Conservation (phyloP, 2,329 filamentous ascomycete species). For the Trichoderma sp. region DNA sequence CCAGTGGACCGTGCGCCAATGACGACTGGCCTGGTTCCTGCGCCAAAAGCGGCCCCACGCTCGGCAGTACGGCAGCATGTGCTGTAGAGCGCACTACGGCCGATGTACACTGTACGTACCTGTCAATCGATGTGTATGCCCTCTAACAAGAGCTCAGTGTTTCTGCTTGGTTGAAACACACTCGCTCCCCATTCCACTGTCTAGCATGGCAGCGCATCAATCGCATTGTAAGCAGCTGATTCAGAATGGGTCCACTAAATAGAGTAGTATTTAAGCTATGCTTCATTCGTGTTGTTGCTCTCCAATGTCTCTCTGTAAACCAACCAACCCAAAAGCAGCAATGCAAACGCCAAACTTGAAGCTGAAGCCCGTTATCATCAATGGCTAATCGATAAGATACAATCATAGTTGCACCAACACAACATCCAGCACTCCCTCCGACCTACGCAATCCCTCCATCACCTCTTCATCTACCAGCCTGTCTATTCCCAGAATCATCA, state of each 20-base stretch:
- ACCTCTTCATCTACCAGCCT: conserved; percentile 61
- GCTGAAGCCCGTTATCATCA: too few species aligned
- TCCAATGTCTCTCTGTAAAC: neutral
- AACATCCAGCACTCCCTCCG: conserved; percentile 58
- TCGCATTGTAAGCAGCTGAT: neutral
- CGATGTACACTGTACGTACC: neutral
- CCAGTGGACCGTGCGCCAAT: neutral
- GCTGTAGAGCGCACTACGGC: neutral
- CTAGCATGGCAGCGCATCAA: neutral
- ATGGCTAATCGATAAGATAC: neutral
- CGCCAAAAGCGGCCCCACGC: conserved; percentile 17
- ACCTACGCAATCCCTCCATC: conserved; percentile 48
- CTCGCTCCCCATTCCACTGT: neutral
- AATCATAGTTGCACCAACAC: conserved; percentile 50
- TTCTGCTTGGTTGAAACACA: neutral
- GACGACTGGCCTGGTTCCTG: conserved; percentile 15
- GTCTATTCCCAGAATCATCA: conserved; percentile 81
- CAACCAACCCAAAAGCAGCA: neutral
- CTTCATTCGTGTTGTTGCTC: neutral
- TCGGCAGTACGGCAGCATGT: neutral
- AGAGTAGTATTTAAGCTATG: neutral
- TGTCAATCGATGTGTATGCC: neutral
- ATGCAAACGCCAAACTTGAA: too few species aligned
- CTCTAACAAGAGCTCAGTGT: neutral
- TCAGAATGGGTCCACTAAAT: neutral